Percentiles rank a stretch among this genome's conserved stretches.
Conservation (phyloP, 257 asterid genomes). For the Penstemon eatonii region DNA sequence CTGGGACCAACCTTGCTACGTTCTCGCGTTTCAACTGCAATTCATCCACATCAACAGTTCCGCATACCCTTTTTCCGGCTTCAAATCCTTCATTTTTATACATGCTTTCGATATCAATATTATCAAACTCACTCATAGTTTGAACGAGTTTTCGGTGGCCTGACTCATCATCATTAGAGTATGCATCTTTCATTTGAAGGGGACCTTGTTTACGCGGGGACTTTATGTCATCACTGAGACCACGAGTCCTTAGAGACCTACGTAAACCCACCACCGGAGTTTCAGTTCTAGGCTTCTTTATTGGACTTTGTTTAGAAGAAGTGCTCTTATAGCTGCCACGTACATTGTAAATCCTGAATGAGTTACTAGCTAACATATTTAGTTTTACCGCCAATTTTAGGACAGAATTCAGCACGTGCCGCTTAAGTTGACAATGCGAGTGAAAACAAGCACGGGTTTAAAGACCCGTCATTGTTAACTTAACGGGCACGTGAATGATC, state of each 20-base stretch:
- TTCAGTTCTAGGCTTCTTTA: conserved; percentile 58
- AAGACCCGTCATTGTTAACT: too few relatives aligned
- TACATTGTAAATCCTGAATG: conserved; percentile 1
- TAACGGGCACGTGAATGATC: too few relatives aligned
- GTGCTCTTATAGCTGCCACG: conserved; percentile 56
- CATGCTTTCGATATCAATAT: not conserved
- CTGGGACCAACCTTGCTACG: conserved; percentile 72
- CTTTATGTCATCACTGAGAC: conserved; percentile 40
- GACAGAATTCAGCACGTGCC: too few relatives aligned
- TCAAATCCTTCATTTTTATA: conserved; percentile 22
- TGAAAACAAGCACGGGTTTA: too few relatives aligned
- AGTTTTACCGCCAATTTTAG: too few relatives aligned
- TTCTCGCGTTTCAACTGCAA: conserved; percentile 62
- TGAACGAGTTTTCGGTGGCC: conserved; percentile 37
- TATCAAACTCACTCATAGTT: conserved; percentile 30
- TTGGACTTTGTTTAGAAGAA: conserved; percentile 57
- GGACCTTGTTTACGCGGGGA: conserved; percentile 45
- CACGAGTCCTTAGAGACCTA: conserved; percentile 82
- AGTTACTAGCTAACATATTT: conserved; percentile 20
- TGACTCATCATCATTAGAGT: conserved; percentile 46
- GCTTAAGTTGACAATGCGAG: too few relatives aligned
- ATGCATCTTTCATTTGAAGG: conserved; percentile 56
- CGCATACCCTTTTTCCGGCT: conserved; percentile 30
- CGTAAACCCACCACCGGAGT: conserved; percentile 67
- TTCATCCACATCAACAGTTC: conserved; percentile 49